Percentiles rank a stretch among this genome's conserved stretches.
Conservation (phyloP, 768 basidiomycete genomes). For the Macrolepiota fuliginosa region DNA sequence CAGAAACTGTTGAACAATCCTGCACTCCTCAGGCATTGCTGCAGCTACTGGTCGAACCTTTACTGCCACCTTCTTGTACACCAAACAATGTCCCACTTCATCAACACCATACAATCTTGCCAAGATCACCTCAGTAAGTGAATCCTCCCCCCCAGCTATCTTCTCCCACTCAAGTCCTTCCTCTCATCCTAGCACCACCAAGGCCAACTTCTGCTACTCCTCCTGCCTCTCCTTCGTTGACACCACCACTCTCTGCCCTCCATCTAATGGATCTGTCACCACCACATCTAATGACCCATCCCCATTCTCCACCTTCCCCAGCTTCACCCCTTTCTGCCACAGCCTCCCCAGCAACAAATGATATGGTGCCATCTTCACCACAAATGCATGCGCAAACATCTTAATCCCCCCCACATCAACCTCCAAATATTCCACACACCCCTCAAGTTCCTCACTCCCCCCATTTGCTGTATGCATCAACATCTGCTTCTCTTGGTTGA, state of each 20-base stretch:
- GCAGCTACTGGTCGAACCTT: conserved; percentile 17
- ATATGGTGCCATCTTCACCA: conserved; percentile 17
- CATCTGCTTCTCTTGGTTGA: conserved; percentile 18
- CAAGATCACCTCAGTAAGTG: neutral
- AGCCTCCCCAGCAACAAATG: conserved; percentile 20
- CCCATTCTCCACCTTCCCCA: conserved; percentile 12
- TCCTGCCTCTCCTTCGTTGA: neutral
- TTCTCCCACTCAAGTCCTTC: too few relatives aligned
- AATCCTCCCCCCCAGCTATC: too few relatives aligned
- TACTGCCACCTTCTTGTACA: too few relatives aligned
- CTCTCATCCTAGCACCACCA: too few relatives aligned
- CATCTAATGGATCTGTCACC: neutral
- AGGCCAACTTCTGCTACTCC: neutral
- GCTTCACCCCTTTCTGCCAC: conserved; percentile 18
- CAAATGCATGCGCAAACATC: conserved; percentile 20
- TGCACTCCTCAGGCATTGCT: conserved; percentile 34
- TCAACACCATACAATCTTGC: too few relatives aligned
- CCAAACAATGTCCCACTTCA: too few relatives aligned
- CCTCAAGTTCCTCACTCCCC: conserved; percentile 6
- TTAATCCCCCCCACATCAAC: too few relatives aligned
- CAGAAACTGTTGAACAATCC: too few relatives aligned
- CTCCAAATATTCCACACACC: too few relatives aligned
- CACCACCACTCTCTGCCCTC: neutral
- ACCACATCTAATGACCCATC: neutral
- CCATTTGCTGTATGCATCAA: conserved; percentile 23